Base-by-base conservation (phyloP, 495 filamentous ascomycete genomes). In the Friedmanniomyces simplex region DNA sequence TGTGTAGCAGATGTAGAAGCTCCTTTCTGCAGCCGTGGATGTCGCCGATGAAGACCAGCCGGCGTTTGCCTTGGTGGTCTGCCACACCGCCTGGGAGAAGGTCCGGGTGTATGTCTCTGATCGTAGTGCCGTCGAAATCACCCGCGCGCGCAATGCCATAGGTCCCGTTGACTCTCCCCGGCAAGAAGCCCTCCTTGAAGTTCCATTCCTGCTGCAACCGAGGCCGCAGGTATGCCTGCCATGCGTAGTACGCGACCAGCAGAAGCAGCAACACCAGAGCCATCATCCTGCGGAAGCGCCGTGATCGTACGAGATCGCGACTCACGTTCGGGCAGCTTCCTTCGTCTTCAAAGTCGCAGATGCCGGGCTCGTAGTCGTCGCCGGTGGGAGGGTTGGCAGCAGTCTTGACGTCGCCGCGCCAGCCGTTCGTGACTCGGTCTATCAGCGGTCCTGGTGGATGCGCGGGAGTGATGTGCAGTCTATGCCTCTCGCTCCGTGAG, bases 41-140 rank as follows among this genome's bases (percentile, higher is more conserved):
- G 73, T 97, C 91, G 12, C 91, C 91, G 32, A 97, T 74, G 48
- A 96, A 66, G 10, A 97, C 71, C 22, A 97, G 73, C 49, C 82
- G 63, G 54, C 68, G 52, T 30, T 71, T 66, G 30, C 64, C 63
- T 22, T 56, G 16, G 21, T 45, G 39, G 43, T 64, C 61, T 3
- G 24, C 16, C 25, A 24, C 16, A 12, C 61, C 61, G n/a, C 61
- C 61, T 0, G 61, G 61, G 11, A 64, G 0, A 16, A 52, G 37
- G 12, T 7, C 24, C n/a, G 47, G 12, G 24, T 52, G 36, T 0
- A 64, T 26, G 11, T 57, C 57, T 22, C 43, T 4, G 10, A 64
- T 50, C 21, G 18, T 2, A 11, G 46, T 48, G 46, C 61, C 61
- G 18, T 59, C 43, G 45, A 63, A 63, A 36, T 52, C 36, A 1